Conservation (phyloP, 2,329 filamentous ascomycete genomes). For the Fusarium anguioides region DNA sequence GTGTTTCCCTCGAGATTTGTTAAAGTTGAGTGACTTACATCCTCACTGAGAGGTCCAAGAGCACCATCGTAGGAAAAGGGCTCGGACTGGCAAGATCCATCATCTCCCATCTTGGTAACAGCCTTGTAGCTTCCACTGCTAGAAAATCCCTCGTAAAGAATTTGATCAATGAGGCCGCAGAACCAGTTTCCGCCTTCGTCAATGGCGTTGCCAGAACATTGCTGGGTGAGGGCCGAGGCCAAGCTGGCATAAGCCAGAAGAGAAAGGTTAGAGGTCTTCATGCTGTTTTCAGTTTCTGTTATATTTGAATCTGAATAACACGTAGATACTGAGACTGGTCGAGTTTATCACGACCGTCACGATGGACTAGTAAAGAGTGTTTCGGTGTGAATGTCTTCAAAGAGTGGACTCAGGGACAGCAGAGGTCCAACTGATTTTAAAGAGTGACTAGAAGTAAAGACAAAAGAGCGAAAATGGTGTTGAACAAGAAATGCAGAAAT, state of each 20-base stretch:
- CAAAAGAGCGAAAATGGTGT: slow-evolving; percentile 39
- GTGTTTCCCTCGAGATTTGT: not conserved
- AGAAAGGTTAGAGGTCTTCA: slow-evolving; percentile 48
- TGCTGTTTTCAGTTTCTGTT: slow-evolving; percentile 25
- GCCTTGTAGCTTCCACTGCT: slow-evolving; percentile 71
- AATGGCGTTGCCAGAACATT: slow-evolving; percentile 51
- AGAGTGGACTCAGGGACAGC: slow-evolving; percentile 23
- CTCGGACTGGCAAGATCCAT: slow-evolving; percentile 65
- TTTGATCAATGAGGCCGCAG: slow-evolving; percentile 71
- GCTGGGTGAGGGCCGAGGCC: slow-evolving; percentile 48
- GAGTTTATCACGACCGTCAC: not conserved
- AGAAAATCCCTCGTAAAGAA: slow-evolving; percentile 74
- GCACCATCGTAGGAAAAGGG: slow-evolving; percentile 67
- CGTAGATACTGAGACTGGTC: slow-evolving; percentile 3
- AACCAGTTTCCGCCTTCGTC: slow-evolving; percentile 70
- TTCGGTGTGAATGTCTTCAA: slow-evolving; percentile 27
- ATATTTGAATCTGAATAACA: not conserved
- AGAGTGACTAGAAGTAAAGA: slow-evolving; percentile 30
- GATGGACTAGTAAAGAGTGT: not conserved
- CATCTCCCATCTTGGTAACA: slow-evolving; percentile 68
- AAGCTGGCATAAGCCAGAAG: slow-evolving; percentile 47
- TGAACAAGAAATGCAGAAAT: slow-evolving; percentile 23
- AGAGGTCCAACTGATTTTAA: slow-evolving; percentile 31
- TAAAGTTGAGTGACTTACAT: slow-evolving; percentile 61
- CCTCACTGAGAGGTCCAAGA: slow-evolving; percentile 75